Percentiles rank a stretch among this genome's conserved stretches.
Evolutionary conservation across 1,284 basidiomycete genomes (phyloP).

Genomic region (Cutaneotrichosporon cavernicola): DNA sequence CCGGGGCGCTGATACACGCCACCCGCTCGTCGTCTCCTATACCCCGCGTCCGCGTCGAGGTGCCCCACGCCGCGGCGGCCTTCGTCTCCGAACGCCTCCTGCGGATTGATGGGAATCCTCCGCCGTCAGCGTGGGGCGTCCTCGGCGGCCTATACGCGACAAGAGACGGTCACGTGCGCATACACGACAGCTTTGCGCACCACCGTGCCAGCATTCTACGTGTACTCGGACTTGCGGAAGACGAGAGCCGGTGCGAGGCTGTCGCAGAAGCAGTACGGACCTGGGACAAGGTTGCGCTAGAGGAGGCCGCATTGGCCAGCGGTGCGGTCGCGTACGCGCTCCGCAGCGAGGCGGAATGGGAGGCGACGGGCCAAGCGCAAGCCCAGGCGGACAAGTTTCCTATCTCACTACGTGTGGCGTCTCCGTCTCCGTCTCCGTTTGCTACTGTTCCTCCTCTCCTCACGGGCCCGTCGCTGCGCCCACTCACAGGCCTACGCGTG

Average conservation of each 20-base stretch:
- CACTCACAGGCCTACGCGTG: not conserved
- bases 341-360: not conserved
- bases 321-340: constrained; percentile 2
- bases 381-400: not conserved
- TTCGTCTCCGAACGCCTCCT: constrained; percentile 3
- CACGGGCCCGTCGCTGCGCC: not conserved
- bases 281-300: not conserved
- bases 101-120: not conserved
- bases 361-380: not conserved
- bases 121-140: not conserved
- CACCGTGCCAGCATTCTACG: not conserved
- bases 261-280: not conserved
- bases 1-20: not conserved
- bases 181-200: constrained; percentile 1
- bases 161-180: not conserved
- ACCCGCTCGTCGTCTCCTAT: not conserved
- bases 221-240: not conserved
- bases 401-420: not conserved
- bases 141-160: not conserved
- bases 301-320: not conserved
- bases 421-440: not conserved
- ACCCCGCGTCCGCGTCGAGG: not conserved
- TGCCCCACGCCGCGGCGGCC: not conserved
- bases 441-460: not conserved
- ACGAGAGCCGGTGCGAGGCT: not conserved